These are phyloP conservation scores for Colletotrichum noveboracense DNA, from an alignment of 2,329 filamentous ascomycete genomes.

Conservation along the genomic window DNA sequence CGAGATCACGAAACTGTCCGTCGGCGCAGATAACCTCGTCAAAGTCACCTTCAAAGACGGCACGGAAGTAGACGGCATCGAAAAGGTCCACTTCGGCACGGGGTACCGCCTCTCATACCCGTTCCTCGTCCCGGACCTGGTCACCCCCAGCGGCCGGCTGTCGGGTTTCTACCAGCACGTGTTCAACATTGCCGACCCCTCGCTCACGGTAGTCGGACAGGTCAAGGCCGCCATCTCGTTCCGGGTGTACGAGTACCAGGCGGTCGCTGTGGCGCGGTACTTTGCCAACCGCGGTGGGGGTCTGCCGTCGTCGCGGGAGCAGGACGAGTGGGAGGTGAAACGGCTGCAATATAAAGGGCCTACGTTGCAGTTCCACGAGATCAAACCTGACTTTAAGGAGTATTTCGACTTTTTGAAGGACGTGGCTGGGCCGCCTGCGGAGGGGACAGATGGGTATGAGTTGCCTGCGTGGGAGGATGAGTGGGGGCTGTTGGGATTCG, in stretches of 20 bases:
- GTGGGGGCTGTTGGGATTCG: slow-evolving; percentile 38
- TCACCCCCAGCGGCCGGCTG: slow-evolving; percentile 24
- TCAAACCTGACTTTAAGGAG: slow-evolving; percentile 37
- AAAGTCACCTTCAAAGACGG: slow-evolving; percentile 53
- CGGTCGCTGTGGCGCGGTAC: slow-evolving; percentile 38
- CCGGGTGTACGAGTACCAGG: slow-evolving; percentile 42
- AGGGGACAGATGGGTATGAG: slow-evolving; percentile 38
- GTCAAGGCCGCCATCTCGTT: slow-evolving; percentile 40
- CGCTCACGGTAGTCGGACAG: slow-evolving; percentile 36
- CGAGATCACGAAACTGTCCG: slow-evolving; percentile 44
- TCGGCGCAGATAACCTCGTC: slow-evolving; percentile 38
- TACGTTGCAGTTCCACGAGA: slow-evolving; percentile 34
- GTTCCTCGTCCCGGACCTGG: slow-evolving; percentile 45
- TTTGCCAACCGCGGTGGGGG: slow-evolving; percentile 35
- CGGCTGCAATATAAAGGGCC: slow-evolving; percentile 32
- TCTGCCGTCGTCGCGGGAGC: slow-evolving; percentile 30
- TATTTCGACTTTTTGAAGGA: slow-evolving; percentile 43
- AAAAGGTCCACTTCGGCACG: slow-evolving; percentile 64
- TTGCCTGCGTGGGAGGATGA: slow-evolving; percentile 46
- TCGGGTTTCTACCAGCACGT: slow-evolving; percentile 41
- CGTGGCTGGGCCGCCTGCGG: slow-evolving; percentile 45
- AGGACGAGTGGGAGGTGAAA: slow-evolving; percentile 36
- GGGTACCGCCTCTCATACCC: slow-evolving; percentile 64
- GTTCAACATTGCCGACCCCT: slow-evolving; percentile 38
- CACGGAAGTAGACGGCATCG: slow-evolving; percentile 50